phyloP scores from a whole-genome alignment of 1,139 yeast genomes.

The Debaryomyces coudertii region DNA sequence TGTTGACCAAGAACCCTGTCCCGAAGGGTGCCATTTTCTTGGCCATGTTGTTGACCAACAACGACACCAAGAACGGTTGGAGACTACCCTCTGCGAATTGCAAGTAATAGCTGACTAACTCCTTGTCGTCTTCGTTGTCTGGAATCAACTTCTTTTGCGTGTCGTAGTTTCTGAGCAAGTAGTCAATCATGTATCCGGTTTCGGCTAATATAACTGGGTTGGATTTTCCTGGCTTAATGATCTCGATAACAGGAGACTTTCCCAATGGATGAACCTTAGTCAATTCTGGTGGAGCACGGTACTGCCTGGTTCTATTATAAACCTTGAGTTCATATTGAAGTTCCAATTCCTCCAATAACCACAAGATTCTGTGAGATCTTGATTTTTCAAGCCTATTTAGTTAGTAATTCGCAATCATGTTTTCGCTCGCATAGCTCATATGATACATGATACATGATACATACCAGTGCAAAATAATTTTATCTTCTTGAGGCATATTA shows the following conservation, averaged over 20 bases:
- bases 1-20: slow-evolving; percentile 25
- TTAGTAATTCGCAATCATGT: slow-evolving; percentile 10
- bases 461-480: slow-evolving; percentile 27
- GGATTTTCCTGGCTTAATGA: slow-evolving; percentile 26
- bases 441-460: too few relatives aligned
- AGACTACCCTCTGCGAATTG: slow-evolving; percentile 46
- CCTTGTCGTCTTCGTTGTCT: slow-evolving; percentile 26
- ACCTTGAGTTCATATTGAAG: slow-evolving; percentile 38
- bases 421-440: too few relatives aligned
- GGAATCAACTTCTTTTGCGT: slow-evolving; percentile 30
- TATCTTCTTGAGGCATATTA: slow-evolving; percentile 12
- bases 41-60: slow-evolving; percentile 33
- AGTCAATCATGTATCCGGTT: slow-evolving; percentile 41
- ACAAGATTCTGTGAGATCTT: slow-evolving; percentile 42
- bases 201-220: slow-evolving; percentile 33
- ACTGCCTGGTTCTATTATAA: slow-evolving; percentile 30
- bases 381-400: slow-evolving; percentile 36
- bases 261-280: slow-evolving; percentile 43
- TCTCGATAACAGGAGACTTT: slow-evolving; percentile 44
- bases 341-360: slow-evolving; percentile 43
- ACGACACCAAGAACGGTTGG: slow-evolving; percentile 37
- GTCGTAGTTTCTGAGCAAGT: slow-evolving; percentile 36
- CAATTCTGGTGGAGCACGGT: slow-evolving; percentile 42
- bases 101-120: slow-evolving; percentile 37
- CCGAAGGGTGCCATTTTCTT: slow-evolving; percentile 35